Conservation (phyloP, 495 filamentous ascomycete species). For the Penicillium maclennaniae region DNA sequence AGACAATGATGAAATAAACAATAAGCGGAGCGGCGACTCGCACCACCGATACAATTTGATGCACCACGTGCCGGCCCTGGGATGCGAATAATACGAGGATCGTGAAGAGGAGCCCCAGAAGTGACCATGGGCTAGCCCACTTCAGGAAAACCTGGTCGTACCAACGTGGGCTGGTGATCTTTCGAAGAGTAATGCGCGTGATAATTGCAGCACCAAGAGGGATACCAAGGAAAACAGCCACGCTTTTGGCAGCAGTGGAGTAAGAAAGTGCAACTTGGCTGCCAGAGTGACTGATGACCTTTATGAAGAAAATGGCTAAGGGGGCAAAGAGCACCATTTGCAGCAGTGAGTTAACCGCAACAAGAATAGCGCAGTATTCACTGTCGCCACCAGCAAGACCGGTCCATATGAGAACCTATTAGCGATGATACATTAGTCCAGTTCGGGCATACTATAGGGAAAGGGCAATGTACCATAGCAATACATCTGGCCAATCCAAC, state of each 20-base stretch:
- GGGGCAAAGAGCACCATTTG: constrained; percentile 88
- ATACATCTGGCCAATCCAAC: constrained; percentile 78
- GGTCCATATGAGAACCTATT: constrained; percentile 72
- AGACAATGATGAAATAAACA: constrained; percentile 74
- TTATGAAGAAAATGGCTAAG: constrained; percentile 72
- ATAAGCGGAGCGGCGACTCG: constrained; percentile 76
- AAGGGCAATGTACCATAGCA: constrained; percentile 59
- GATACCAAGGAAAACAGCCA: constrained; percentile 83
- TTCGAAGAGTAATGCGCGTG: constrained; percentile 63
- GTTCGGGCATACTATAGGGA: neutral
- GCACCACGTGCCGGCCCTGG: constrained; percentile 73
- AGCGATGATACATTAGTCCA: neutral
- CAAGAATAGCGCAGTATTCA: constrained; percentile 88
- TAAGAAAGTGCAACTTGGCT: constrained; percentile 56
- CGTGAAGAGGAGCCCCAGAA: constrained; percentile 82
- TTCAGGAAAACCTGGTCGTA: constrained; percentile 69
- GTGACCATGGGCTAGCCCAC: constrained; percentile 65
- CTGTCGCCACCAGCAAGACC: constrained; percentile 70
- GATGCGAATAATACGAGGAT: constrained; percentile 82
- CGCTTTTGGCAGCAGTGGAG: constrained; percentile 68
- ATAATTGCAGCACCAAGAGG: constrained; percentile 75
- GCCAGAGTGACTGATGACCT: constrained; percentile 51
- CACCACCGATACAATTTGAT: constrained; percentile 78
- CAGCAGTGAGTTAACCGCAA: constrained; percentile 80
- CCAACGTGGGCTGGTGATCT: constrained; percentile 49